These are phyloP conservation scores for Solanum peruvianum DNA, from an alignment of 257 asterid genomes.

Conservation along the genomic window DNA sequence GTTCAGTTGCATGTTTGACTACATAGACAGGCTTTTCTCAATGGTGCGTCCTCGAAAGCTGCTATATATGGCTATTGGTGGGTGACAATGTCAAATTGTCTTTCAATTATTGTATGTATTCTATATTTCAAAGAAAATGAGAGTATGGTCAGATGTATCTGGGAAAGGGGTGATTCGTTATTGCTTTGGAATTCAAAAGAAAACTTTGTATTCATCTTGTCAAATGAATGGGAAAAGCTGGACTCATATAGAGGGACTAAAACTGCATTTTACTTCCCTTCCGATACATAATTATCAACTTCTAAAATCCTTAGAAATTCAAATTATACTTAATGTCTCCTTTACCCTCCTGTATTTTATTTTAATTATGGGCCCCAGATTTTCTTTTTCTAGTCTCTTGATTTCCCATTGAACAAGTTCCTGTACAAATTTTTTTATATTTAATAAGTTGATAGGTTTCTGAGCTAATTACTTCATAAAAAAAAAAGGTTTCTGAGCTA, in stretches of 20 bases:
- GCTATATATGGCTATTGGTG: slow-evolving; percentile 56
- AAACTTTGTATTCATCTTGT: not conserved
- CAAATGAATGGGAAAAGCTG: not conserved
- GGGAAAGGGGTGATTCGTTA: not conserved
- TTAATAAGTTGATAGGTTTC: not conserved
- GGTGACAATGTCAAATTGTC: not conserved
- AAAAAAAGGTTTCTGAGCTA: not conserved
- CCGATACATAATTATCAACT: not conserved
- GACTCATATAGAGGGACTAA: not conserved
- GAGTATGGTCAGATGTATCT: not conserved
- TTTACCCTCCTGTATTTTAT: not conserved
- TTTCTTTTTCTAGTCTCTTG: not conserved
- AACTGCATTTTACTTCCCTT: not conserved
- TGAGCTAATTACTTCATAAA: not conserved
- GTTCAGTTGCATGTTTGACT: slow-evolving; percentile 21
- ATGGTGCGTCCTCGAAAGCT: slow-evolving; percentile 48
- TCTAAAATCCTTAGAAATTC: not conserved
- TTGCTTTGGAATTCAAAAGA: not conserved
- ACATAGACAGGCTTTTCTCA: slow-evolving; percentile 34
- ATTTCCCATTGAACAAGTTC: not conserved
- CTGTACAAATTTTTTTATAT: not conserved
- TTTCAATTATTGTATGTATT: not conserved
- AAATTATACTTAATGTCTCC: not conserved
- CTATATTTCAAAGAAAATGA: not conserved
- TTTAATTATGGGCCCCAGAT: not conserved